A percentile compares a stretch with the other conserved stretches of the same genome.
These are phyloP conservation scores for Solanum aculeatissimum DNA, from an alignment of 305 asterid species.

Conservation along the genomic window DNA sequence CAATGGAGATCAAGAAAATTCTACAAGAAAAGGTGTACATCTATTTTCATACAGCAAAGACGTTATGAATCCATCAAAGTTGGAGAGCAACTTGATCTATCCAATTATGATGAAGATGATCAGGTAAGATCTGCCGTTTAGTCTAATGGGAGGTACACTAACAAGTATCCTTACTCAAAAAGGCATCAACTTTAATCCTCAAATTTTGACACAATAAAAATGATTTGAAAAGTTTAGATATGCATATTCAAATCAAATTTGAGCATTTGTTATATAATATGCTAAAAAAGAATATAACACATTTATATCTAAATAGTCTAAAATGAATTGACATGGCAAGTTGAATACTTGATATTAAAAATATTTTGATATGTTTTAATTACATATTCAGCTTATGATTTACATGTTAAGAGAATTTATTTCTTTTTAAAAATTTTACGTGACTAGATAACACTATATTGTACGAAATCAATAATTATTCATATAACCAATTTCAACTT, in stretches of 20 bases:
- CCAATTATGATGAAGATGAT: conserved; percentile 12
- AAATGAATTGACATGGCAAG: background rate
- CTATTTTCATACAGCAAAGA: conserved; percentile 11
- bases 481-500: background rate
- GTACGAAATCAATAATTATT: background rate
- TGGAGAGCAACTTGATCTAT: conserved; percentile 23
- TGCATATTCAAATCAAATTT: too few species aligned
- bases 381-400: background rate
- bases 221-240: too few species aligned
- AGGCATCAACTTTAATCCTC: too few species aligned
- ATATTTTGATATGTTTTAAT: background rate
- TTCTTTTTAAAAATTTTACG: background rate
- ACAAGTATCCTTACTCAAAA: too few species aligned
- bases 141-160: too few species aligned
- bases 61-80: conserved; percentile 44
- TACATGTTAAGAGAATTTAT: background rate
- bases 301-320: background rate
- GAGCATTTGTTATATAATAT: too few species aligned
- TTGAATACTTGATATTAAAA: background rate
- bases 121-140: conserved; percentile 17
- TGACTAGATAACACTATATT: background rate
- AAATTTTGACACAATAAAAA: too few species aligned
- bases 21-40: background rate
- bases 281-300: background rate
- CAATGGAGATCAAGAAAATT: background rate